Conservation (phyloP, 2,329 filamentous ascomycete genomes). For the Phyllosticta paracitricarpa region DNA sequence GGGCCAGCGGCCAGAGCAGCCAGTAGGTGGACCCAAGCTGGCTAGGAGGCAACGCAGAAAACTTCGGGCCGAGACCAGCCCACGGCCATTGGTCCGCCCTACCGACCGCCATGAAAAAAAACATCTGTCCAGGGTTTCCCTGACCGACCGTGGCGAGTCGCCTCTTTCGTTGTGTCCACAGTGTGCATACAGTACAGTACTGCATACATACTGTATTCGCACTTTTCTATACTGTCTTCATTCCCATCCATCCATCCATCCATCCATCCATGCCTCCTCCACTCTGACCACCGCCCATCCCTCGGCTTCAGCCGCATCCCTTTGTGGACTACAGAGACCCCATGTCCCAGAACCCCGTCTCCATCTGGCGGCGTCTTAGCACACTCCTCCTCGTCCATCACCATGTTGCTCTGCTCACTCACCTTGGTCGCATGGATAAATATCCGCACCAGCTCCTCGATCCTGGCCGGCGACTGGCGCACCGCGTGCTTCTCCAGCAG, state of each 20-base stretch:
- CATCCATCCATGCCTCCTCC: no score
- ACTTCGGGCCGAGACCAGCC: slow-evolving; percentile 8
- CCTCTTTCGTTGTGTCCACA: not conserved
- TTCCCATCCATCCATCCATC: no score
- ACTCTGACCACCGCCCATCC: not conserved
- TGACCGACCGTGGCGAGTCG: not conserved
- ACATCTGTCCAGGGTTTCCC: not conserved
- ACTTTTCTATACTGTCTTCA: no score
- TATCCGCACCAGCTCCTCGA: slow-evolving; percentile 75
- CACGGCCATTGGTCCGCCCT: slow-evolving; percentile 7
- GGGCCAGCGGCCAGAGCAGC: not conserved
- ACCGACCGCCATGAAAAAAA: not conserved
- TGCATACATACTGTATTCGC: no score
- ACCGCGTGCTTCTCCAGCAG: slow-evolving; percentile 66
- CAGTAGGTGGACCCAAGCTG: not conserved
- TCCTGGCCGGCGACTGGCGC: slow-evolving; percentile 60
- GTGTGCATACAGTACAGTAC: no score
- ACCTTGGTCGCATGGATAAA: slow-evolving; percentile 84
- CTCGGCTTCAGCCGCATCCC: not conserved
- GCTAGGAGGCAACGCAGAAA: slow-evolving; percentile 10
- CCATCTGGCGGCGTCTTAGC: slow-evolving; percentile 44
- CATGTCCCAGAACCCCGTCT: slow-evolving; percentile 69
- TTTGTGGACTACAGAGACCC: slow-evolving; percentile 29
- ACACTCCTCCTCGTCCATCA: slow-evolving; percentile 2
- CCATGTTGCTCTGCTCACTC: slow-evolving; percentile 13